Evolutionary conservation across 1,284 basidiomycete species (phyloP).

Genomic region (Ceratobasidium sp.): DNA sequence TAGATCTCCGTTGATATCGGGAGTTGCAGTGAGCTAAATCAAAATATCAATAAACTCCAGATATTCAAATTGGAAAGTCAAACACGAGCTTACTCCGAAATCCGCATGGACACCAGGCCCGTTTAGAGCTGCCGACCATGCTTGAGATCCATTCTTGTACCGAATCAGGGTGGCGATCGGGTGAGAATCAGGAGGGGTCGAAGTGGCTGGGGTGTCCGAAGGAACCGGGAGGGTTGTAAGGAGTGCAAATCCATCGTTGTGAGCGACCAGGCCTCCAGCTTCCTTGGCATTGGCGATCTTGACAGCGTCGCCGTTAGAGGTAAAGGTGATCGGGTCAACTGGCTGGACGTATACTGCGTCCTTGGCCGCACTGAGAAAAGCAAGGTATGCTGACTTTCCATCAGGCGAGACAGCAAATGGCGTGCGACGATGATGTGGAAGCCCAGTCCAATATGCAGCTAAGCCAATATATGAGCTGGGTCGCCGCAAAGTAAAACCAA

Average conservation of each 20-base stretch:
- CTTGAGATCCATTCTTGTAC: slow-evolving; percentile 27
- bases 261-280: slow-evolving; percentile 6
- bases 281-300: slow-evolving; percentile 19
- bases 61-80: background rate
- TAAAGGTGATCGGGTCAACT: slow-evolving; percentile 3
- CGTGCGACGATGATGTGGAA: slow-evolving; percentile 19
- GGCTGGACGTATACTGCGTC: slow-evolving; percentile 22
- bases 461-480: background rate
- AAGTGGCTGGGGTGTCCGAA: background rate
- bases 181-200: slow-evolving; percentile 8
- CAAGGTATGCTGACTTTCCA: slow-evolving; percentile 24
- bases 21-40: background rate
- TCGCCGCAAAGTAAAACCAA: background rate
- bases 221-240: slow-evolving; percentile 2
- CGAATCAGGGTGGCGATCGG: slow-evolving; percentile 13
- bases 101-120: slow-evolving; percentile 13
- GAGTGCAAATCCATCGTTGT: slow-evolving; percentile 19
- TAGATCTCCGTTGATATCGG: slow-evolving; percentile 19
- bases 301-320: slow-evolving; percentile 17
- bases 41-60: background rate
- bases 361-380: slow-evolving; percentile 16
- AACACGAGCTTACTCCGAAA: background rate
- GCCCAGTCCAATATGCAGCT: slow-evolving; percentile 31
- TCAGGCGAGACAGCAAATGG: slow-evolving; percentile 19
- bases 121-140: slow-evolving; percentile 10